Conservation (phyloP, 768 basidiomycete genomes). For the Auricularia sp. region DNA sequence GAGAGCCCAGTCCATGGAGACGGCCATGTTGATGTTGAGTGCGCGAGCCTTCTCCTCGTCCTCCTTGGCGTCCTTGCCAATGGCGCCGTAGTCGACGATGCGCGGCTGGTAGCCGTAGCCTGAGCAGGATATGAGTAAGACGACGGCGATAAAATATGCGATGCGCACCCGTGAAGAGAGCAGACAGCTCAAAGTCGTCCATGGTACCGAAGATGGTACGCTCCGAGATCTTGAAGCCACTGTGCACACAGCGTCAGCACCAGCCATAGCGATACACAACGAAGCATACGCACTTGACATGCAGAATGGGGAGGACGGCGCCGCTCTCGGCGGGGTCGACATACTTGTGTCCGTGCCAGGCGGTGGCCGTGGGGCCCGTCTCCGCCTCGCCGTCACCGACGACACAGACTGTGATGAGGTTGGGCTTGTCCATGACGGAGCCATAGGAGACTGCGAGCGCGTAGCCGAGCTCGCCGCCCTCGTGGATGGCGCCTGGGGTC, state of each 20-base stretch:
- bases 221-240: slow-evolving; percentile 81
- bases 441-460: slow-evolving; percentile 80
- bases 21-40: slow-evolving; percentile 37
- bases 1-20: slow-evolving; percentile 73
- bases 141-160: neutral
- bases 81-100: slow-evolving; percentile 54
- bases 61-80: slow-evolving; percentile 55
- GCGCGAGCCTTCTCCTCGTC: neutral
- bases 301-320: slow-evolving; percentile 83
- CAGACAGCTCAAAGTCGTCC: slow-evolving; percentile 74
- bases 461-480: slow-evolving; percentile 86
- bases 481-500: slow-evolving; percentile 84
- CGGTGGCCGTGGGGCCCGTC: slow-evolving; percentile 58
- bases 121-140: slow-evolving; percentile 20
- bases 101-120: slow-evolving; percentile 86
- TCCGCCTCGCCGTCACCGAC: slow-evolving; percentile 87
- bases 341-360: slow-evolving; percentile 85
- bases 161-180: slow-evolving; percentile 54
- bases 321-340: slow-evolving; percentile 85
- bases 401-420: slow-evolving; percentile 70
- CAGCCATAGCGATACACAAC: neutral
- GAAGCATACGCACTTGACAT: slow-evolving; percentile 40
- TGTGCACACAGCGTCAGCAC: neutral
- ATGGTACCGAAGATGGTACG: slow-evolving; percentile 83
- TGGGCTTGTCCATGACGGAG: slow-evolving; percentile 83